Percentiles rank a stretch among this genome's conserved stretches.
These are phyloP conservation scores for Blastocystis sp. DNA, from an alignment of 352 stramenopile species.

Conservation along the genomic window DNA sequence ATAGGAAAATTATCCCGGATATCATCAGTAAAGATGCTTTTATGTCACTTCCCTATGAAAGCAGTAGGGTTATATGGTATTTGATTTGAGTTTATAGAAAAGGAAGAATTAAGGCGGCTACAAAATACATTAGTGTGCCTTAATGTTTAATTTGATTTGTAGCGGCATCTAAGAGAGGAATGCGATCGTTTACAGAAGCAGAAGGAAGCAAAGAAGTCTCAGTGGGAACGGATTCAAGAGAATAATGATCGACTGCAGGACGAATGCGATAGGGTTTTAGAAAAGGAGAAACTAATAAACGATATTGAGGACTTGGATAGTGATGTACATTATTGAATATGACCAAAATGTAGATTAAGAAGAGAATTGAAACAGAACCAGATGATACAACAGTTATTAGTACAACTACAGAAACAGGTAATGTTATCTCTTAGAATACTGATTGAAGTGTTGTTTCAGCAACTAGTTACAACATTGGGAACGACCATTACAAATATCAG, in stretches of 20 bases:
- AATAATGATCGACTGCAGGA: constrained; percentile 19
- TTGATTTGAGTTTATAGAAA: background rate
- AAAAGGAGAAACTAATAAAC: constrained; percentile 40
- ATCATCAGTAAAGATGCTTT: background rate
- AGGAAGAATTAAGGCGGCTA: background rate
- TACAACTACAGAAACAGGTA: background rate
- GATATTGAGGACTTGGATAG: constrained; percentile 9
- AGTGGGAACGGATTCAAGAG: background rate
- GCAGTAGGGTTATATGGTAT: background rate
- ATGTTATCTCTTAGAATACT: background rate
- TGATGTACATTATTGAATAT: background rate
- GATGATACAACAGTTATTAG: background rate
- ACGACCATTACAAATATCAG: background rate
- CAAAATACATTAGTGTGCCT: background rate
- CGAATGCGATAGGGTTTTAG: background rate
- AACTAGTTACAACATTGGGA: background rate
- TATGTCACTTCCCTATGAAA: background rate
- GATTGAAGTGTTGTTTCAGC: background rate
- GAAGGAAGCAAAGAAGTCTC: too few relatives aligned
- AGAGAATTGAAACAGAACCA: background rate
- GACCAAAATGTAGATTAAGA: background rate
- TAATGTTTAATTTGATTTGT: too few relatives aligned
- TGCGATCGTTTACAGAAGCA: too few relatives aligned
- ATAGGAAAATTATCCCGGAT: background rate
- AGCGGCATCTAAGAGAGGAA: too few relatives aligned